phyloP scores from a whole-genome alignment of 352 stramenopile genomes.

The Pythium angustatum region DNA sequence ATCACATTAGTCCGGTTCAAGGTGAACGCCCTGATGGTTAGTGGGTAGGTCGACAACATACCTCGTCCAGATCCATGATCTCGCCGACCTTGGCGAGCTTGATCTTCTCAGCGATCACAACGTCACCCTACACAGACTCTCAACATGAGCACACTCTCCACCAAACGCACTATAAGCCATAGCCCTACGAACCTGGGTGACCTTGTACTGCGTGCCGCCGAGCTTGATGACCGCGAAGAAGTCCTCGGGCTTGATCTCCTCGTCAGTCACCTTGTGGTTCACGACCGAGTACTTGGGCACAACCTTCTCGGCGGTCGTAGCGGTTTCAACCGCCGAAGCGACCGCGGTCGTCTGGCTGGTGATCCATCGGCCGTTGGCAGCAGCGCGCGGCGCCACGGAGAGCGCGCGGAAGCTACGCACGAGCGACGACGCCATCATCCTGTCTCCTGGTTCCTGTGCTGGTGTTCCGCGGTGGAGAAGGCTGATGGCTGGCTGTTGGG shows the following conservation, averaged over 20 bases:
- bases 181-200: constrained; percentile 53
- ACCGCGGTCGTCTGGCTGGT: constrained; percentile 6
- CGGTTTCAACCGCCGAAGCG: constrained; percentile 22
- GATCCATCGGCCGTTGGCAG: constrained; percentile 13
- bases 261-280: constrained; percentile 70
- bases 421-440: constrained; percentile 27
- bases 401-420: constrained; percentile 31
- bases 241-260: constrained; percentile 64
- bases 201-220: constrained; percentile 85
- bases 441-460: constrained; percentile 6
- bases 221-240: constrained; percentile 88
- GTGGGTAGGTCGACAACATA: constrained; percentile 11
- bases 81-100: constrained; percentile 84
- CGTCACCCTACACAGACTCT: constrained; percentile 47
- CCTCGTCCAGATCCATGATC: constrained; percentile 82
- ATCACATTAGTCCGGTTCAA: neutral
- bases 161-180: neutral
- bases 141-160: constrained; percentile 3
- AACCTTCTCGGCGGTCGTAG: constrained; percentile 19
- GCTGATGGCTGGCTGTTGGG: constrained; percentile 28
- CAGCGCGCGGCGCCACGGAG: constrained; percentile 23
- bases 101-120: constrained; percentile 85
- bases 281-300: constrained; percentile 69
- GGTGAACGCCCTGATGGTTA: neutral
- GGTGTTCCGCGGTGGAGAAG: neutral